Base-by-base conservation (phyloP, 1,284 basidiomycete genomes). In the Ustilago lituana region DNA sequence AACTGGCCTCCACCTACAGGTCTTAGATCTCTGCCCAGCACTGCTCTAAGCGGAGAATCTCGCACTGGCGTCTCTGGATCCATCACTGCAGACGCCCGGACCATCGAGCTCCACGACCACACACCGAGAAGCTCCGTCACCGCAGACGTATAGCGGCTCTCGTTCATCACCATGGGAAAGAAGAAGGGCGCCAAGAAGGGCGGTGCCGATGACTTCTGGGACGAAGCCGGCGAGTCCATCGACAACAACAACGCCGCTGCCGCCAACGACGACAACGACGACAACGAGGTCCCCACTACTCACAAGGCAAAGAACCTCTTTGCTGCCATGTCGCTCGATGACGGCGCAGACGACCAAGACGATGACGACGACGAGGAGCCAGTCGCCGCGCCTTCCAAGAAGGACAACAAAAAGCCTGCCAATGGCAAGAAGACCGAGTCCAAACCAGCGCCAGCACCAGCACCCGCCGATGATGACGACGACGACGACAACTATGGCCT, bases 121-220 rank as follows among this genome's bases (percentile, higher is more conserved):
- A 6, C 23, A 31, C n/a, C 19, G 7, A 1, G 17, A n/a, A 19
- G 12, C 22, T 15, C 32, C 8, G 32, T 35, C 32, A 52, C 44
- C 32, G 38, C n/a, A n/a, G n/a, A n/a, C n/a, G n/a, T n/a, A n/a
- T n/a, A 52, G 48, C 53, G 43, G 37, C 53, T 31, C 35, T 29
- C 31, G 35, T 38, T n/a, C n/a, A 19, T 32, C 56, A 74, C 31
- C 23, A 78, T 78, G 76, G 76, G 76, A 52, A 78, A 78, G 73
- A 68, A 68, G 51, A 78, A 78, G 60, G 74, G 72, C 53, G 76
- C 69, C 35, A 62, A 60, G 60, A 76, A 76, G 58, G 74, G 73
- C 56, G 69, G 65, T 29, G 67, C 55, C 47, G 74, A 77, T 32
- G 74, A 77, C 58, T 77, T 73, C 55, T 78, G 76, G 75, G 74